These are phyloP conservation scores for Starmerella vaccinii DNA, from an alignment of 805 yeast genomes.

Conservation along the genomic window DNA sequence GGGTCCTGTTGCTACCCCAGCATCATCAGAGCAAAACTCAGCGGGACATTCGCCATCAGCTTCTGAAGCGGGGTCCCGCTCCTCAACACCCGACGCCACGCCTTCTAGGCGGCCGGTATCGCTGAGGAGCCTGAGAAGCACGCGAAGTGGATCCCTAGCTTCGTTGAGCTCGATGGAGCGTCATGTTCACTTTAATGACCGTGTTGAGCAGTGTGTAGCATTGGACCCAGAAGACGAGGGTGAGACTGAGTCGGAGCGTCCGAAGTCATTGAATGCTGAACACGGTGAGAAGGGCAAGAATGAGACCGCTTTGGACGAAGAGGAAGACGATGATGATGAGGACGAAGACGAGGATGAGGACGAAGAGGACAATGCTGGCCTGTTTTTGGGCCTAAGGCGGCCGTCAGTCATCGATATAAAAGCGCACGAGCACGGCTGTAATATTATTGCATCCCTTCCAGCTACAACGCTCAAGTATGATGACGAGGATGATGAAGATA, in stretches of 20 bases:
- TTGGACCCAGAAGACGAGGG: slow-evolving; percentile 34
- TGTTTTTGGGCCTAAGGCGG: slow-evolving; percentile 47
- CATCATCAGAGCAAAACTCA: not conserved
- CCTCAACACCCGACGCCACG: slow-evolving; percentile 10
- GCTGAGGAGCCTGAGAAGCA: slow-evolving; percentile 10
- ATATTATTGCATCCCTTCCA: slow-evolving; percentile 70
- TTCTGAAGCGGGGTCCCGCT: slow-evolving; percentile 5
- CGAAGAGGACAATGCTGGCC: slow-evolving; percentile 59
- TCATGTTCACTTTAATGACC: slow-evolving; percentile 85
- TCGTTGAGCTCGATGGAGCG: slow-evolving; percentile 33
- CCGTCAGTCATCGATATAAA: slow-evolving; percentile 25
- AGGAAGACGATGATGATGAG: slow-evolving; percentile 26
- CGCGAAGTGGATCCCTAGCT: slow-evolving; percentile 10
- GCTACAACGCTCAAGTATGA: slow-evolving; percentile 77
- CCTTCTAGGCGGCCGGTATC: slow-evolving; percentile 13
- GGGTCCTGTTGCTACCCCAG: not conserved
- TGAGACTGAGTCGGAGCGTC: not conserved
- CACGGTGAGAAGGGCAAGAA: slow-evolving; percentile 22
- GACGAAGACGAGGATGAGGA: slow-evolving; percentile 37
- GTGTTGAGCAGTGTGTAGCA: slow-evolving; percentile 90
- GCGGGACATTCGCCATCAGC: not conserved
- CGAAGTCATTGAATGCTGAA: not conserved
- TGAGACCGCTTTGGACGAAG: slow-evolving; percentile 24
- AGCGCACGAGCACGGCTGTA: slow-evolving; percentile 25
- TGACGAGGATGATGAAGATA: slow-evolving; percentile 52